Evolutionary conservation across 2,329 filamentous ascomycete species (phyloP).

Genomic region (Aureobasidium mangrovei): DNA sequence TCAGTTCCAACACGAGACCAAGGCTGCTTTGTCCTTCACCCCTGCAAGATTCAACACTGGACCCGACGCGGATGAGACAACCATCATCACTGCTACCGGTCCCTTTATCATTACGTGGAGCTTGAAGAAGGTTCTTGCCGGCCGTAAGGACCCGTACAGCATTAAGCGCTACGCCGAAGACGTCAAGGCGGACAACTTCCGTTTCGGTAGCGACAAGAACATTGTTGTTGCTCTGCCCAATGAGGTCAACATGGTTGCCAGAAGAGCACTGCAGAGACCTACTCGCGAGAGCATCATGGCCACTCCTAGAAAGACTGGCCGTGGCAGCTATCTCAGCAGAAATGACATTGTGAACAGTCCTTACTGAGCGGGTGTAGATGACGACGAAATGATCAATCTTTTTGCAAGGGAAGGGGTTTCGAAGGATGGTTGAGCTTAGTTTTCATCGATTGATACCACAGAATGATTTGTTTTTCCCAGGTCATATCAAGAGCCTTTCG

Average conservation of each 20-base stretch:
- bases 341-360: slow-evolving; percentile 77
- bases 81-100: slow-evolving; percentile 91
- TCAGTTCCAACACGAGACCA: slow-evolving; percentile 95
- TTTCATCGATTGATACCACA: slow-evolving; percentile 1
- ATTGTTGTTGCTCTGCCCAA: slow-evolving; percentile 95
- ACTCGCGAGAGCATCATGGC: slow-evolving; percentile 85
- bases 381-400: slow-evolving; percentile 11
- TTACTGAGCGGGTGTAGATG: slow-evolving; percentile 34
- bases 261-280: slow-evolving; percentile 73
- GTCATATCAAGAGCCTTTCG: too few relatives aligned
- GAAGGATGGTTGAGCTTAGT: not conserved
- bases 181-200: slow-evolving; percentile 97
- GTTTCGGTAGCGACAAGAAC: slow-evolving; percentile 93
- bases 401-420: not conserved
- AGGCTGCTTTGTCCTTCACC: slow-evolving; percentile 76
- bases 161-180: slow-evolving; percentile 96
- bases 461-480: not conserved
- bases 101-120: slow-evolving; percentile 97
- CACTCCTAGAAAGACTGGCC: slow-evolving; percentile 25
- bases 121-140: slow-evolving; percentile 76
- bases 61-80: slow-evolving; percentile 67
- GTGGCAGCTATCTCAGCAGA: slow-evolving; percentile 62
- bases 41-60: slow-evolving; percentile 91
- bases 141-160: slow-evolving; percentile 78
- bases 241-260: slow-evolving; percentile 95